These are phyloP conservation scores for Ceratobasidium sp. DNA, from an alignment of 1,284 basidiomycete genomes.

Conservation along the genomic window DNA sequence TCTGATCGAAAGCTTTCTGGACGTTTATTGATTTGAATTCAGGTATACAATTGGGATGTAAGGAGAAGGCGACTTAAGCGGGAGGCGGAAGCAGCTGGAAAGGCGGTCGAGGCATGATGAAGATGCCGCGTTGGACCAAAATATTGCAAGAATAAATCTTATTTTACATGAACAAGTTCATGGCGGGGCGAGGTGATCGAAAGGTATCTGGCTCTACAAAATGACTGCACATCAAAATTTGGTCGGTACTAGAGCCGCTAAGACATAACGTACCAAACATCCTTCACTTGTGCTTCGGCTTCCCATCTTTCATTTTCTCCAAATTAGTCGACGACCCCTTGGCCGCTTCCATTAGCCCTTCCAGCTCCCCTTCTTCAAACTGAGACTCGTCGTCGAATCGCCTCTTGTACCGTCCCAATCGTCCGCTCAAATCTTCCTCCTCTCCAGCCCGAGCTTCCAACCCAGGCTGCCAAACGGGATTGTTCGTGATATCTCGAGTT, in stretches of 20 bases:
- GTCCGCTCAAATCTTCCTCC: slow-evolving; percentile 77
- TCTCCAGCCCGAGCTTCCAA: slow-evolving; percentile 65
- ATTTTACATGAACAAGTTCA: background rate
- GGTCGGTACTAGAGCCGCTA: background rate
- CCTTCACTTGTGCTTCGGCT: slow-evolving; percentile 30
- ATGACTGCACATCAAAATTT: background rate
- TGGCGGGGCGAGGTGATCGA: background rate
- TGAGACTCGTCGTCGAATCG: slow-evolving; percentile 69
- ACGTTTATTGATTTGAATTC: background rate
- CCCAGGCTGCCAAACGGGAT: slow-evolving; percentile 77
- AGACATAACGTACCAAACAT: background rate
- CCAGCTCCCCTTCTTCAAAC: slow-evolving; percentile 30
- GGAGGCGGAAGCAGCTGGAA: slow-evolving; percentile 52
- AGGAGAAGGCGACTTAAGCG: slow-evolving; percentile 75
- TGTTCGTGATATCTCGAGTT: slow-evolving; percentile 87
- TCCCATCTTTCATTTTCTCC: slow-evolving; percentile 36
- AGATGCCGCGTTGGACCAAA: background rate
- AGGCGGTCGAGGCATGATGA: slow-evolving; percentile 18
- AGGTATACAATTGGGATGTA: slow-evolving; percentile 92
- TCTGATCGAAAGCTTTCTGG: background rate
- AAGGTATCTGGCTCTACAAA: background rate
- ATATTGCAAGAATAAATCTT: background rate
- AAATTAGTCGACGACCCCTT: background rate
- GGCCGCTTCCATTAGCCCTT: slow-evolving; percentile 28
- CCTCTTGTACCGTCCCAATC: slow-evolving; percentile 83